Conservation (phyloP, 2,329 filamentous ascomycete species). For the Sphaceloma murrayae region DNA sequence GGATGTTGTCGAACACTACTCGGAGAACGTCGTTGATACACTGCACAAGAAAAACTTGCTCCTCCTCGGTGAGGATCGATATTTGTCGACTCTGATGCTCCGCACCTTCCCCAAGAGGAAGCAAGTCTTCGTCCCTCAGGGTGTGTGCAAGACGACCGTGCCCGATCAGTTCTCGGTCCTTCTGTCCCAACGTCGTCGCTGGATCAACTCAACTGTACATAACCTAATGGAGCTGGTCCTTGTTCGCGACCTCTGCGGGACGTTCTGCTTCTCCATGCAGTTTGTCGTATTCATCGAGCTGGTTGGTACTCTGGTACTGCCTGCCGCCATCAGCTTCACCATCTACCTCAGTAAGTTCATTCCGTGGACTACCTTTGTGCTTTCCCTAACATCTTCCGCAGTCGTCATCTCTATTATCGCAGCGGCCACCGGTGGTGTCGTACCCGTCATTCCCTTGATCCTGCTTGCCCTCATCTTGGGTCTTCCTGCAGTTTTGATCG, state of each 20-base stretch:
- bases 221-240: slow-evolving; percentile 96
- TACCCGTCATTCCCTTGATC: slow-evolving; percentile 82
- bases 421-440: slow-evolving; percentile 44
- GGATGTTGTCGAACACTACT: slow-evolving; percentile 97
- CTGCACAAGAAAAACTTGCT: slow-evolving; percentile 95
- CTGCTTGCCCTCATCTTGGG: slow-evolving; percentile 85
- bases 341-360: slow-evolving; percentile 75
- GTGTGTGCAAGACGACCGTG: slow-evolving; percentile 96
- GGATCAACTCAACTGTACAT: slow-evolving; percentile 99
- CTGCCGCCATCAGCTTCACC: slow-evolving; percentile 93
- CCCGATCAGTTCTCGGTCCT: slow-evolving; percentile 87
- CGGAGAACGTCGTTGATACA: slow-evolving; percentile 96
- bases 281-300: slow-evolving; percentile 95
- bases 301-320: slow-evolving; percentile 85
- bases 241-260: slow-evolving; percentile 91
- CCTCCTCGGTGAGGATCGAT: slow-evolving; percentile 85
- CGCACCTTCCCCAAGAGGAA: slow-evolving; percentile 98
- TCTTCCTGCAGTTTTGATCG: slow-evolving; percentile 81
- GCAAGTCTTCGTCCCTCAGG: slow-evolving; percentile 96
- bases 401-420: slow-evolving; percentile 76
- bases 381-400: slow-evolving; percentile 33
- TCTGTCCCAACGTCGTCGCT: slow-evolving; percentile 86
- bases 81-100: slow-evolving; percentile 93
- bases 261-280: slow-evolving; percentile 99
- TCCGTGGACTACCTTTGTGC: slow-evolving; percentile 2